Evolutionary conservation across 192 early-diverging fungal species (phyloP).

Genomic region (Backusella luteola): DNA sequence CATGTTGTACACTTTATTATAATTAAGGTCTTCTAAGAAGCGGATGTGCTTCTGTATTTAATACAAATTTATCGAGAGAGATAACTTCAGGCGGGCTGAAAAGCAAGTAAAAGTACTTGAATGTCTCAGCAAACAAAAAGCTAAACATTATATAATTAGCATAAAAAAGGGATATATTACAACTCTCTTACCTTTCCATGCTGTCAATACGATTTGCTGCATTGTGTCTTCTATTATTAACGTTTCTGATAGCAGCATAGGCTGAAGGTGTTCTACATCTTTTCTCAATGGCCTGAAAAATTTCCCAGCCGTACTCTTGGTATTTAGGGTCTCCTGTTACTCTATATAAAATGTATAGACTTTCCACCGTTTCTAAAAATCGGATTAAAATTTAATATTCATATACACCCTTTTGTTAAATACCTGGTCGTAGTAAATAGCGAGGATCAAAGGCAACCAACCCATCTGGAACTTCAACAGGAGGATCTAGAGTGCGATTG

Average conservation of each 20-base stretch:
- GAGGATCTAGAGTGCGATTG: background rate
- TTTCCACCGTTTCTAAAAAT: constrained; percentile 64
- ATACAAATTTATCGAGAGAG: constrained; percentile 58
- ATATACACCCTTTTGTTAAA: background rate
- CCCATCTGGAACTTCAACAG: background rate
- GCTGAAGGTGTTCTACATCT: constrained; percentile 46
- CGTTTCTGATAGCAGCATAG: constrained; percentile 45
- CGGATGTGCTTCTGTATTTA: constrained; percentile 76
- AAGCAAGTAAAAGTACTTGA: constrained; percentile 69
- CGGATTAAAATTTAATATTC: background rate
- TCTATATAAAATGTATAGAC: constrained; percentile 69
- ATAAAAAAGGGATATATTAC: background rate
- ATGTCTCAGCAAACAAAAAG: constrained; percentile 71
- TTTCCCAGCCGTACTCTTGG: constrained; percentile 70
- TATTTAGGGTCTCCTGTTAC: constrained; percentile 67
- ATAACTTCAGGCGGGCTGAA: constrained; percentile 53
- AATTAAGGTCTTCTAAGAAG: constrained; percentile 10
- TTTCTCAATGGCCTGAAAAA: constrained; percentile 47
- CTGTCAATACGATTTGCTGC: constrained; percentile 16
- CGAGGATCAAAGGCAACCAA: background rate
- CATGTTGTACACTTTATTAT: background rate
- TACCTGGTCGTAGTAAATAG: constrained; percentile 12
- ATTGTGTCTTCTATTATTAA: background rate
- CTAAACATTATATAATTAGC: constrained; percentile 4
- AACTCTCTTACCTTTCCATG: constrained; percentile 29